phyloP scores from a whole-genome alignment of 495 filamentous ascomycete genomes.

The Hypoxylon lienhwacheense region DNA sequence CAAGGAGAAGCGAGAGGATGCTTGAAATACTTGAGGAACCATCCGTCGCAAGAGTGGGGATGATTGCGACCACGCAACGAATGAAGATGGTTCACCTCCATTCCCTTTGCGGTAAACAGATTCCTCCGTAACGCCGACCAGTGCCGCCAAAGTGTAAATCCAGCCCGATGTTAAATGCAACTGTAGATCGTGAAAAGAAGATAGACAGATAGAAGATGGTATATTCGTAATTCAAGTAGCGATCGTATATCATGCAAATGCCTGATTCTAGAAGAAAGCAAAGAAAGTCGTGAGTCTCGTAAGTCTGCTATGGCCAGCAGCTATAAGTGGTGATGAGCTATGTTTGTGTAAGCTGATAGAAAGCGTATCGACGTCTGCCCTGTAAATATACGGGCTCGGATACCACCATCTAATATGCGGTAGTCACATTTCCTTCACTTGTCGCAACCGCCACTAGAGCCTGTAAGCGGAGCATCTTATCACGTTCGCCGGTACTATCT shows the following conservation, averaged over 20 bases:
- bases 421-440: slow-evolving; percentile 68
- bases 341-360: slow-evolving; percentile 13
- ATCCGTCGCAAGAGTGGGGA: slow-evolving; percentile 1
- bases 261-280: slow-evolving; percentile 21
- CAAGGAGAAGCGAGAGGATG: slow-evolving; percentile 13
- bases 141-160: slow-evolving; percentile 31
- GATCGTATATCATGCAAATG: slow-evolving; percentile 30
- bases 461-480: slow-evolving; percentile 68
- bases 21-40: slow-evolving; percentile 7
- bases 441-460: slow-evolving; percentile 89
- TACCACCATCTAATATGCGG: slow-evolving; percentile 45
- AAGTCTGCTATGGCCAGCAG: slow-evolving; percentile 11
- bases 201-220: slow-evolving; percentile 23
- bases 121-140: slow-evolving; percentile 28
- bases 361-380: slow-evolving; percentile 1
- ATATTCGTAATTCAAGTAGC: slow-evolving; percentile 25
- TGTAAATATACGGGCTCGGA: not conserved
- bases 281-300: slow-evolving; percentile 26
- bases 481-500: slow-evolving; percentile 36
- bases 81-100: slow-evolving; percentile 7
- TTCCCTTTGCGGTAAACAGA: slow-evolving; percentile 8
- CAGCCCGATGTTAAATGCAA: slow-evolving; percentile 26
- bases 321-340: slow-evolving; percentile 4
- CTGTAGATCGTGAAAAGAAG: slow-evolving; percentile 5
- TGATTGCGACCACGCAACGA: slow-evolving; percentile 22